Evolutionary conservation across 148 eudicot genomes (phyloP).

Genomic region (Dianthus caryophyllus): DNA sequence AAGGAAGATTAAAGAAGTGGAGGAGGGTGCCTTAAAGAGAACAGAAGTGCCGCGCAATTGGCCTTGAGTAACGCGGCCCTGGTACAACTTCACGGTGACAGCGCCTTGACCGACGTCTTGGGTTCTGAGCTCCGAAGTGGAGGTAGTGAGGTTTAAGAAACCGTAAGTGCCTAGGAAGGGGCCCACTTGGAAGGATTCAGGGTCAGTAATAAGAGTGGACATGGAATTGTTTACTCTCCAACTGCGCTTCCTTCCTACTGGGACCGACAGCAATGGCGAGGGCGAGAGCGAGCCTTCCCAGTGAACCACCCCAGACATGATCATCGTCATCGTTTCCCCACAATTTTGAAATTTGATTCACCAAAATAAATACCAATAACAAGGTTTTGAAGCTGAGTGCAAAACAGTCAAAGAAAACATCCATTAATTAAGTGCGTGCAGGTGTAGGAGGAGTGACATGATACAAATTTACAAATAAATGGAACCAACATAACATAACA

Average conservation of each 20-base stretch:
- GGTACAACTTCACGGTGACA: conserved; percentile 79
- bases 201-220: conserved; percentile 47
- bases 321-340: too few species aligned
- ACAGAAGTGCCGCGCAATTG: conserved; percentile 68
- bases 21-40: conserved; percentile 66
- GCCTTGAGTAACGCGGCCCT: conserved; percentile 89
- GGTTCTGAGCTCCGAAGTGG: conserved; percentile 50
- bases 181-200: conserved; percentile 80
- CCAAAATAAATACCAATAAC: too few species aligned
- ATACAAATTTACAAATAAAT: too few species aligned
- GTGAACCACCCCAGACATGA: conserved; percentile 7
- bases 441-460: too few species aligned
- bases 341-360: too few species aligned
- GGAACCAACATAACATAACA: too few species aligned
- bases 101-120: conserved; percentile 92
- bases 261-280: too few species aligned
- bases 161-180: conserved; percentile 82
- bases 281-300: neutral
- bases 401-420: too few species aligned
- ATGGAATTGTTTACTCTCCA: conserved; percentile 32
- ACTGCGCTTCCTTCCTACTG: too few species aligned
- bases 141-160: conserved; percentile 87
- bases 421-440: too few species aligned
- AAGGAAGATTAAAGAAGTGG: too few species aligned
- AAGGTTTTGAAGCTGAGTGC: too few species aligned